phyloP scores from a whole-genome alignment of 768 basidiomycete genomes.

The Mycena venus region DNA sequence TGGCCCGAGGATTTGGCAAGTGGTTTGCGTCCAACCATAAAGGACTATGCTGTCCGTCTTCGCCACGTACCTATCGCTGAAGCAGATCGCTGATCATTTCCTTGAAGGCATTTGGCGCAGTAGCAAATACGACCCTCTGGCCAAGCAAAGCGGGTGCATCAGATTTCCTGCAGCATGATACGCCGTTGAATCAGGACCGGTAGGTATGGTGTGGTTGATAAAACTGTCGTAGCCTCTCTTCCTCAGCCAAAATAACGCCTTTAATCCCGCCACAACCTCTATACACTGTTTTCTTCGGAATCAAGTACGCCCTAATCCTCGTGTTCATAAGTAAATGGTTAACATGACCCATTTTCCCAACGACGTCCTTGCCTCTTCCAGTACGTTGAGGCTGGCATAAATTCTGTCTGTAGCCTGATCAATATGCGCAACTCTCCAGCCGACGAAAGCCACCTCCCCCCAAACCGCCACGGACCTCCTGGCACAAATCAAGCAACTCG shows the following conservation, averaged over 20 bases:
- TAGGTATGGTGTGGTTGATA: background rate
- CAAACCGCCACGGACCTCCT: conserved; percentile 59
- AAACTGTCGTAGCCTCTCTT: conserved; percentile 52
- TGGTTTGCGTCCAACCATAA: conserved; percentile 55
- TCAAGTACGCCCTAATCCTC: conserved; percentile 57
- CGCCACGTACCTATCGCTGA: too few relatives aligned
- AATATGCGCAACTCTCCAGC: conserved; percentile 38
- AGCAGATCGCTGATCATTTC: background rate
- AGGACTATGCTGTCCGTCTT: conserved; percentile 64
- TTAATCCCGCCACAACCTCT: conserved; percentile 63
- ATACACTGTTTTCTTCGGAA: conserved; percentile 68
- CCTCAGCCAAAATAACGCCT: conserved; percentile 56
- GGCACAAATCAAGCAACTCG: conserved; percentile 60
- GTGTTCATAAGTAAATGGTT: background rate
- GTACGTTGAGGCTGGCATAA: conserved; percentile 44
- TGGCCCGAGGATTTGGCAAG: conserved; percentile 66
- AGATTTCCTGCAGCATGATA: conserved; percentile 65
- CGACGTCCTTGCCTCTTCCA: conserved; percentile 57
- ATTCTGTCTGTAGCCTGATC: background rate
- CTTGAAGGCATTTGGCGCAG: conserved; percentile 56
- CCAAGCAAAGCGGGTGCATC: conserved; percentile 61
- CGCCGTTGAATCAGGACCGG: conserved; percentile 19
- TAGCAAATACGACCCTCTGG: conserved; percentile 63
- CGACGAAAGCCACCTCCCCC: conserved; percentile 61
- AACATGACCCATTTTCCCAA: conserved; percentile 16